These are phyloP conservation scores for Thymus mandschuricus DNA, from an alignment of 257 asterid species.

Conservation along the genomic window DNA sequence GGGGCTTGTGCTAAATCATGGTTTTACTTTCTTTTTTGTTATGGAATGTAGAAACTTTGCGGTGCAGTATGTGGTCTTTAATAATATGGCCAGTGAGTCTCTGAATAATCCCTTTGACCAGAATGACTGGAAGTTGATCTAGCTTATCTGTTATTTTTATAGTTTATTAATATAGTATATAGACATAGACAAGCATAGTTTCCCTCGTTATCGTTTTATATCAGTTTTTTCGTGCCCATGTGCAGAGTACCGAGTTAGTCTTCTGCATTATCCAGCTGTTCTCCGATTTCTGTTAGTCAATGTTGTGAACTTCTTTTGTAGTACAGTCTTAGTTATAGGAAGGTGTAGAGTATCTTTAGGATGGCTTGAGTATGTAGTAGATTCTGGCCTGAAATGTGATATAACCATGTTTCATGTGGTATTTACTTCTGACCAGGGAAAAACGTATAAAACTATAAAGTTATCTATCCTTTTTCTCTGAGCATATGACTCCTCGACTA, in stretches of 20 bases:
- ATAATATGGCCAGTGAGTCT: neutral
- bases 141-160: neutral
- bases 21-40: neutral
- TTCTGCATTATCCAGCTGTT: constrained; percentile 2
- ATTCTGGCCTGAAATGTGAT: neutral
- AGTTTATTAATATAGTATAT: too few species aligned
- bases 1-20: neutral
- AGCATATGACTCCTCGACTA: constrained; percentile 1
- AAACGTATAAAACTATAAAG: neutral
- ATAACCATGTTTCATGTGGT: neutral
- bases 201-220: neutral
- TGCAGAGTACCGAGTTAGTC: neutral
- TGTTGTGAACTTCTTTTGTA: neutral
- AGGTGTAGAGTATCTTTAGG: constrained; percentile 1
- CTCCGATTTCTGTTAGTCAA: neutral
- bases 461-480: neutral
- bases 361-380: neutral
- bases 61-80: neutral
- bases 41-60: constrained; percentile 5
- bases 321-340: neutral
- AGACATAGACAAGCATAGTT: too few species aligned
- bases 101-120: neutral
- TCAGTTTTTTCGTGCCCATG: neutral
- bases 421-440: neutral
- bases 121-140: neutral